Evolutionary conservation across 768 basidiomycete species (phyloP).

Genomic region (Leucogyrophana mollusca): DNA sequence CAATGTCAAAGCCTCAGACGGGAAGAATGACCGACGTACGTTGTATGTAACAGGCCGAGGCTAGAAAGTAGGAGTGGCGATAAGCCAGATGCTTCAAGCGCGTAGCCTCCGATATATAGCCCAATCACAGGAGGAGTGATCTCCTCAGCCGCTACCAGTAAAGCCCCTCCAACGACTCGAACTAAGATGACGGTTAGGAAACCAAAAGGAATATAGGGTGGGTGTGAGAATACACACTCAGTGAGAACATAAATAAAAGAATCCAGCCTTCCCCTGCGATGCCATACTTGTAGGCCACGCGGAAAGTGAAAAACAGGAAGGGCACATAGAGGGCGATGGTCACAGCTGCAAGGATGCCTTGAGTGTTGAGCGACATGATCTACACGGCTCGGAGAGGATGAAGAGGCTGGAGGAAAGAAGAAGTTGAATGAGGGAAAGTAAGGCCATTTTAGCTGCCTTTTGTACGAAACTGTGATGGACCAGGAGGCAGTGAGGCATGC

Average conservation of each 20-base stretch:
- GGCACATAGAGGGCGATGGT: constrained; percentile 62
- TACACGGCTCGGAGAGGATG: neutral
- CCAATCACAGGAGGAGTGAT: constrained; percentile 36
- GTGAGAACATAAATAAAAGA: constrained; percentile 60
- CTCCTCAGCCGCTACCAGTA: constrained; percentile 55
- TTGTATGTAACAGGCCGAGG: constrained; percentile 32
- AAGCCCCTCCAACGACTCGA: constrained; percentile 54
- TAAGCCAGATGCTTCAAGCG: constrained; percentile 37
- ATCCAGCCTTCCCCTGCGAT: constrained; percentile 64
- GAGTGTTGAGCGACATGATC: constrained; percentile 35
- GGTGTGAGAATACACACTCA: constrained; percentile 37
- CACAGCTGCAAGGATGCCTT: constrained; percentile 56
- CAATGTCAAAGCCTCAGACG: constrained; percentile 3
- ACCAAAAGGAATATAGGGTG: neutral
- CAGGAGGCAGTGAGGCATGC: constrained; percentile 18
- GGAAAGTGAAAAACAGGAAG: constrained; percentile 43
- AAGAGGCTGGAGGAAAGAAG: constrained; percentile 1
- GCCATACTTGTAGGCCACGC: constrained; percentile 52
- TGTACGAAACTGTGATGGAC: constrained; percentile 10
- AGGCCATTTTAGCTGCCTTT: constrained; percentile 9
- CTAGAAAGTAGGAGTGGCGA: constrained; percentile 38
- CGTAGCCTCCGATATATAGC: constrained; percentile 53
- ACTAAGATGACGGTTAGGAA: constrained; percentile 33
- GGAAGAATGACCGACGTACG: constrained; percentile 24
- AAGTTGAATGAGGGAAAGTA: constrained; percentile 1